Percentiles rank a stretch among this genome's conserved stretches.
Conservation (phyloP, 768 basidiomycete species). For the Psilocybe cubensis region DNA sequence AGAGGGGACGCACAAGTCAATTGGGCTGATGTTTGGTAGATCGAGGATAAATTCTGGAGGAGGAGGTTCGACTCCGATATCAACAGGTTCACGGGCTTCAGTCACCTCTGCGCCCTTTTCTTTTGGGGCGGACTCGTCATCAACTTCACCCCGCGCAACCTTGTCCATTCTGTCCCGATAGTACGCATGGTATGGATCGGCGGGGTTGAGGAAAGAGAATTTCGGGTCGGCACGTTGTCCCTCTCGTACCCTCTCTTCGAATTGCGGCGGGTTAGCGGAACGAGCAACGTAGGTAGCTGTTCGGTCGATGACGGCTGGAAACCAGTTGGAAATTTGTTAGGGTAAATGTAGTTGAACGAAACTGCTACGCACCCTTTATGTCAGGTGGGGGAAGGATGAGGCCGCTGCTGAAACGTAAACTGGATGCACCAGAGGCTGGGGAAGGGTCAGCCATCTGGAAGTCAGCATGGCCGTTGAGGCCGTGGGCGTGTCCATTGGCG, state of each 20-base stretch:
- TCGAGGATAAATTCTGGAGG: constrained; percentile 83
- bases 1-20: constrained; percentile 81
- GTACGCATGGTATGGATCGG: constrained; percentile 98
- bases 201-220: constrained; percentile 97
- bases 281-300: constrained; percentile 91
- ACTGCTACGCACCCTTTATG: constrained; percentile 75
- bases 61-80: constrained; percentile 78
- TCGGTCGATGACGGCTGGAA: constrained; percentile 88
- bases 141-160: constrained; percentile 73
- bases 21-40: constrained; percentile 82
- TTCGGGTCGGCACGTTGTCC: constrained; percentile 96
- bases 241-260: constrained; percentile 97
- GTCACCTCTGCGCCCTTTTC: constrained; percentile 39
- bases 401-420: constrained; percentile 72
- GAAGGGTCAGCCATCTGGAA: constrained; percentile 39
- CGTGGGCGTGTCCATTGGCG: constrained; percentile 39
- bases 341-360: constrained; percentile 8
- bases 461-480: constrained; percentile 42
- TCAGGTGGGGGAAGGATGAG: constrained; percentile 96
- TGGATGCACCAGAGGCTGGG: constrained; percentile 19
- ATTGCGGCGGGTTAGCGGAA: constrained; percentile 90
- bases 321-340: constrained; percentile 6
- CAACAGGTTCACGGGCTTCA: constrained; percentile 49
- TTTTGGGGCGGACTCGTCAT: constrained; percentile 60
- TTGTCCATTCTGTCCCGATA: constrained; percentile 92